Evolutionary conservation across 139 green algal species (phyloP), one percentile per base, ranked within the genome.

Genomic region (Chlorella sorokiniana): DNA sequence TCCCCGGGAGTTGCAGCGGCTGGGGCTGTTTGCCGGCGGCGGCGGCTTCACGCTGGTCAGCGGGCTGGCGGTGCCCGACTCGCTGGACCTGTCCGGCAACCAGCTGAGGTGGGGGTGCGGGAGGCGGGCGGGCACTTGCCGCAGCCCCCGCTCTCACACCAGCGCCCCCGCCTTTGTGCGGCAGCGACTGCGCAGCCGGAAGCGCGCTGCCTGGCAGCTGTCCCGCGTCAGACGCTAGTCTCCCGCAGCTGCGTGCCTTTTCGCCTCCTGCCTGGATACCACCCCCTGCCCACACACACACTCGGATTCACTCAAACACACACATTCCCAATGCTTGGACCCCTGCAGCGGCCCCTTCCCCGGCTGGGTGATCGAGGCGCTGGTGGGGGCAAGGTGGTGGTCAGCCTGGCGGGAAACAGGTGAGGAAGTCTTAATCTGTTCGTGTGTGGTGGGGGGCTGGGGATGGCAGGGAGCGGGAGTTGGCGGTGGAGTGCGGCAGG

Each of bases 341-440:
- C n/a, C 2, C 33, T 42, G 71, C 71, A 78, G 71, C 48, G 71
- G 71, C n/a, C 31, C 71, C 20, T 78, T 78, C 71, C 71, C 71
- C 18, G 23, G 1, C 48, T 78, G 71, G 71, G 1, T 78, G 35
- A 23, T 23, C 1, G 33, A 78, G 35, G 71, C 71, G 6, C 23
- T 78, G 48, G 9, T 42, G 0, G 16, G 29, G 48, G 71, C 71
- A 67, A 22, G 4, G 48, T n/a, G 7, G 48, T 42, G 7, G 35
- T 65, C 33, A 78, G 56, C 35, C 22, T 78, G 33, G 33, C 31
- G 37, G 71, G 48, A 45, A 78, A 78, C 35, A 38, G 48, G 71
- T 78, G 48, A 18, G 71, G 7, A 31, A 25, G n/a, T 20, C 35
- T 40, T 54, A 16, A 35, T 52, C 11, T 33, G 65, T 16, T 10